Base-by-base conservation (phyloP, 2,329 filamentous ascomycete species). In the Curvularia spicifera region DNA sequence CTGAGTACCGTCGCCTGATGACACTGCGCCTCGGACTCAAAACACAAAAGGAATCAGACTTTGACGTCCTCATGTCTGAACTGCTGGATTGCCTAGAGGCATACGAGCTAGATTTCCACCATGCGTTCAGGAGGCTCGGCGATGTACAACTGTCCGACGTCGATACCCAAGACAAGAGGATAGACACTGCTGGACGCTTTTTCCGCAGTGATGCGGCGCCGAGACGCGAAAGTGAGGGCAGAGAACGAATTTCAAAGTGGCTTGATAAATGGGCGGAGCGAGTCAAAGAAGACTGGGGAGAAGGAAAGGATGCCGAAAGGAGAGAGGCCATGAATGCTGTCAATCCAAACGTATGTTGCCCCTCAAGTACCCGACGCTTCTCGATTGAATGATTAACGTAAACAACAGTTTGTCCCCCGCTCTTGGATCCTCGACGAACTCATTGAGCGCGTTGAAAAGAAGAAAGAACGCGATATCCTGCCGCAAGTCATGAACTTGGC, bases 361-460 rank as follows among this genome's bases (percentile, higher is more conserved):
- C 2, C 1, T 37, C 35, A 15, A 18, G 13, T 37, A 37, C 35
- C 35, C 6, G 13, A 5, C 13, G 13, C 33, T 5, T n/a, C 6
- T 18, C 7, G 3, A 37, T 9, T 8, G 6, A 18, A 8, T 18
- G 28, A 24, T 55, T 65, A 22, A 67, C 52, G 35, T 10, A 20
- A 15, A 20, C 2, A n/a, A 9, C 53, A 85, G 79, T 99, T 99
- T 71, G 82, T 97, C 0, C 92, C 95, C 0, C 86, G 93, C 46
- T 89, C 90, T 18, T 99, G 94, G 93, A 86, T 99, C 51, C 82
- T 99, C 20, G 94, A 98, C 74, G 95, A 99, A 77, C 76, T 99
- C 13, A 98, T 99, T 65, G 86, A 90, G 45, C 85, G 91, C 9
- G 93, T 98, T 0, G 92, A 98, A 77, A 91, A 91, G 74, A 87